Base-by-base conservation (phyloP, 2,329 filamentous ascomycete genomes). In the Hypoxylon rubiginosum region DNA sequence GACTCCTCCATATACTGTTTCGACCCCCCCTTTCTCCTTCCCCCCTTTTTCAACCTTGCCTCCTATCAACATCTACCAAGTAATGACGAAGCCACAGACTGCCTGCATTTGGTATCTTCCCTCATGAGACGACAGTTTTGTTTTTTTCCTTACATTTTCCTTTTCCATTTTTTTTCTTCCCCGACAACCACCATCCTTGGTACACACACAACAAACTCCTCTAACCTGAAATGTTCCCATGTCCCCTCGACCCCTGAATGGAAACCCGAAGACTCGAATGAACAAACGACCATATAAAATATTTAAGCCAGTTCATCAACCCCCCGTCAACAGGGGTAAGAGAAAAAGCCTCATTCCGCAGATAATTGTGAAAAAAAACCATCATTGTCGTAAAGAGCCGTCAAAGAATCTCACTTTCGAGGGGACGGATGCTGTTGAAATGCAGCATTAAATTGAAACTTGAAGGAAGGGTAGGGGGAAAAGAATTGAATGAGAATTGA, bases 201-300 rank as follows among this genome's bases (percentile, higher is more conserved):
- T 43, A 7, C 36, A 50, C 7, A 54, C 49, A 48, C 32, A 32
- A 36, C 30, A 11, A 52, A 56, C 32, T 60, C 52, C 52, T 61
- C 49, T 62, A 66, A 56, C 50, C 54, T 48, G 48, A 54, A 61
- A 19, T 49, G 45, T 54, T 58, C 30, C 58, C 48, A 34, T 50
- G 21, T 26, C 28, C 30, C n/a, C 30, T 26, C 39, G n/a, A n/a
- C n/a, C n/a, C n/a, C n/a, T n/a, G 41, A 50, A 30, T 21, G 39
- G 43, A 32, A 49, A 48, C 51, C 24, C 19, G 48, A 41, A 49
- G 13, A 15, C 13, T 13, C 11, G 34, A 36, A 36, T 15, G 34
- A 36, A 36, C 9, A n/a, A n/a, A 30, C 41, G 30, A 49, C 21
- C 17, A 36, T 51, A 28, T 45, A 34, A 11, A 53, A 55, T 21